Percentiles rank a stretch among this genome's conserved stretches.
These are phyloP conservation scores for Platanthera guangdongensis DNA, from an alignment of 106 monocot genomes.

Conservation along the genomic window DNA sequence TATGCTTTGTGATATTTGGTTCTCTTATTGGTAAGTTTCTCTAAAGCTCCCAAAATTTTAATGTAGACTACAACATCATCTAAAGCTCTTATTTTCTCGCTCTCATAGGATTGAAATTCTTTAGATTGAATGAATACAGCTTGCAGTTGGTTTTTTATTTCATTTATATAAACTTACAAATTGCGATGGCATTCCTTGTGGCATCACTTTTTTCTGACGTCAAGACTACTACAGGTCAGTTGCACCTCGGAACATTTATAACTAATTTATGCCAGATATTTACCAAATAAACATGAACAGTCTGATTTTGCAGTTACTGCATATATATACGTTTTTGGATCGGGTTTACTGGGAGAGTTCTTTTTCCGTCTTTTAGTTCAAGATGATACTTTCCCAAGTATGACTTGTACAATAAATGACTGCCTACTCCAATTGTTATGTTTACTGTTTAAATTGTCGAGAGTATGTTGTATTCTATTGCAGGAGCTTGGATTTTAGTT, in stretches of 20 bases:
- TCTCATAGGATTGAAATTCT: slow-evolving; percentile 50
- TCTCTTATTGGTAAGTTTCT: slow-evolving; percentile 51
- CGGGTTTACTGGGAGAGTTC: slow-evolving; percentile 38
- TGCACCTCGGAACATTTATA: neutral
- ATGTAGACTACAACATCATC: neutral
- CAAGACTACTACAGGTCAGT: slow-evolving; percentile 55
- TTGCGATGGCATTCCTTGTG: slow-evolving; percentile 52
- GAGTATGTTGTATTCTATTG: neutral
- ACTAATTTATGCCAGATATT: neutral
- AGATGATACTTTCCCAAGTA: slow-evolving; percentile 36
- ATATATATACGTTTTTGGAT: slow-evolving; percentile 52
- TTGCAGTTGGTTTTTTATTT: slow-evolving; percentile 76
- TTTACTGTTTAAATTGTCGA: neutral
- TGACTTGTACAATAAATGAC: neutral
- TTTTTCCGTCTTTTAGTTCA: slow-evolving; percentile 33
- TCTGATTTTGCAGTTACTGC: slow-evolving; percentile 35
- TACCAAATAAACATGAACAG: neutral
- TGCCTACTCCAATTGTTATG: neutral
- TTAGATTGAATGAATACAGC: slow-evolving; percentile 62
- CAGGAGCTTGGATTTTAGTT: slow-evolving; percentile 50
- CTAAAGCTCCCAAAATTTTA: neutral
- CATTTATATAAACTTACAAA: slow-evolving; percentile 66
- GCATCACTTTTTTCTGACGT: slow-evolving; percentile 49
- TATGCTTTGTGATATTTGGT: slow-evolving; percentile 65
- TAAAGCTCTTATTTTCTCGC: neutral